These are phyloP conservation scores for Venturia carpophila DNA, from an alignment of 2,329 filamentous ascomycete genomes.

Conservation along the genomic window DNA sequence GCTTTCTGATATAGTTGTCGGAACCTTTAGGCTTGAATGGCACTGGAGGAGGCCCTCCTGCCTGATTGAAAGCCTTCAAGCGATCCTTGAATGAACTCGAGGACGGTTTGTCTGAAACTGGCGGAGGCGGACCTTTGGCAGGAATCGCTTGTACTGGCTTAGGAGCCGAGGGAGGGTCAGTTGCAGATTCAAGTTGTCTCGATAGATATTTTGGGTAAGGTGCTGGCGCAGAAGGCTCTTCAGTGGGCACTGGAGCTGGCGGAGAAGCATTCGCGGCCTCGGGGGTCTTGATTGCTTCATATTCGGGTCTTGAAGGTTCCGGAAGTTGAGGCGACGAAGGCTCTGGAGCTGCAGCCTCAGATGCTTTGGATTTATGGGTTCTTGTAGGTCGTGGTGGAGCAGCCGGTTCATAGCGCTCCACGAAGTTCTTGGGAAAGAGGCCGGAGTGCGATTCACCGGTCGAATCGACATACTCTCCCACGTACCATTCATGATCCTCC, in stretches of 20 bases:
- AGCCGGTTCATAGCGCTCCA: slow-evolving; percentile 88
- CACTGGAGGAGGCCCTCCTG: slow-evolving; percentile 74
- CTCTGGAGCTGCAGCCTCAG: slow-evolving; percentile 20
- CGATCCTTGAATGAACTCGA: slow-evolving; percentile 88
- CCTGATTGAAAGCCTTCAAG: slow-evolving; percentile 94
- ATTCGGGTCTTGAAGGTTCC: slow-evolving; percentile 2
- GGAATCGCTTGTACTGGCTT: slow-evolving; percentile 28
- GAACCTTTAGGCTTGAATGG: slow-evolving; percentile 73
- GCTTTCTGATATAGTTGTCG: slow-evolving; percentile 82
- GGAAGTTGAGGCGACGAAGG: slow-evolving; percentile 5
- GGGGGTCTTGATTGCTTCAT: not conserved
- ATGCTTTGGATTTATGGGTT: slow-evolving; percentile 55
- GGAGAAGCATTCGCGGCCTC: slow-evolving; percentile 21
- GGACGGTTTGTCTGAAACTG: slow-evolving; percentile 55
- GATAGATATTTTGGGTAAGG: slow-evolving; percentile 24
- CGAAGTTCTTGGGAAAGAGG: slow-evolving; percentile 93
- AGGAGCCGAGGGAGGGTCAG: slow-evolving; percentile 25
- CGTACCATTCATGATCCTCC: slow-evolving; percentile 92
- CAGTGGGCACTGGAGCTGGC: slow-evolving; percentile 24
- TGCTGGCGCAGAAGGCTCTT: slow-evolving; percentile 19
- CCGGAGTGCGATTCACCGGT: slow-evolving; percentile 68
- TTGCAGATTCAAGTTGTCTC: slow-evolving; percentile 21
- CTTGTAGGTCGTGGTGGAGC: slow-evolving; percentile 80
- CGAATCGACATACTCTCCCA: slow-evolving; percentile 75
- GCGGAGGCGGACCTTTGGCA: slow-evolving; percentile 43